Conservation (phyloP, 345 rosid species). For the Eucalyptus cladocalyx region DNA sequence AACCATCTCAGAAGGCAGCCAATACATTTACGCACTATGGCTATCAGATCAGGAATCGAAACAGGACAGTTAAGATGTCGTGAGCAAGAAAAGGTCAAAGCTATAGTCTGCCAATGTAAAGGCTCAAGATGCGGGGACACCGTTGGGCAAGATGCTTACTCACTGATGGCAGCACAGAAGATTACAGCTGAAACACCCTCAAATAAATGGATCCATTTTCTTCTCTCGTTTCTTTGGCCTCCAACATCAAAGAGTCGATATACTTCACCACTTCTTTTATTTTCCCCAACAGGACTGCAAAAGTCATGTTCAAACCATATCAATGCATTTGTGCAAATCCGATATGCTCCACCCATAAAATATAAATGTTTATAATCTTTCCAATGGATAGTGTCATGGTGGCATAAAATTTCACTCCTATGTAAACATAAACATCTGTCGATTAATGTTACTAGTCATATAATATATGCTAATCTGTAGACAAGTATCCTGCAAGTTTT, state of each 20-base stretch:
- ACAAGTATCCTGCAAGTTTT: not conserved
- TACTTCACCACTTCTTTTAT: conserved; percentile 96
- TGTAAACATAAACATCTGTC: not conserved
- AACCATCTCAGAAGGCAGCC: not conserved
- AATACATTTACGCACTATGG: not conserved
- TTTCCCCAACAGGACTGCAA: conserved; percentile 91
- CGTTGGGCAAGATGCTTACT: conserved; percentile 37
- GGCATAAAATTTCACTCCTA: not conserved
- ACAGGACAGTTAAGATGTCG: not conserved
- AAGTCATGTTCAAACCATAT: not conserved
- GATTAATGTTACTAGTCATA: not conserved
- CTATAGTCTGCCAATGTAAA: not conserved
- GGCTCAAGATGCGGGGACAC: not conserved
- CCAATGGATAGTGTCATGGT: not conserved
- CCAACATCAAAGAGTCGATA: conserved; percentile 98
- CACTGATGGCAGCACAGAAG: conserved; percentile 97
- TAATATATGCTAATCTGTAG: not conserved
- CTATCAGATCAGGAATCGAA: too few relatives aligned
- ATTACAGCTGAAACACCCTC: conserved; percentile 99
- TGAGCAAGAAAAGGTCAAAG: not conserved
- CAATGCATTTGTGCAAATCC: not conserved
- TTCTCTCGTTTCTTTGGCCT: conserved; percentile 97
- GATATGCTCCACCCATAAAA: not conserved
- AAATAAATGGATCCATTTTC: conserved; percentile 99
- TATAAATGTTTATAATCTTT: not conserved